Base-by-base conservation (phyloP, 2,329 filamentous ascomycete genomes). In the Cladobotryum mycophilum region DNA sequence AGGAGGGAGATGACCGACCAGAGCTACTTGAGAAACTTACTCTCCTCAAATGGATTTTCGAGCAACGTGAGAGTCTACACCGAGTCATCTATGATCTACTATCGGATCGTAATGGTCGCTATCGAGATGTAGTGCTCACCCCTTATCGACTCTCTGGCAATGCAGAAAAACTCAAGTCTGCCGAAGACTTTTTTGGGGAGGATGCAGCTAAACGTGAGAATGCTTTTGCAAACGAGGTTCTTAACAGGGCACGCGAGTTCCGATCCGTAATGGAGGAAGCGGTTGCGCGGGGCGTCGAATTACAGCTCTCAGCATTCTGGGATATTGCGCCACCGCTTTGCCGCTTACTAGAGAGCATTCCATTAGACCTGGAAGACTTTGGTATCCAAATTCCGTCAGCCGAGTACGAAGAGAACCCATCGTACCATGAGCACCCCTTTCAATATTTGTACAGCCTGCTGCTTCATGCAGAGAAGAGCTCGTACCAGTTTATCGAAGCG, bases 401-500 rank as follows among this genome's bases (percentile, higher is more conserved):
- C 15, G 93, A 99, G 67, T 86, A 85, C 57, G 82, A 85, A 3
- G 93, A 97, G 71, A 97, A 92, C 60, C 89, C 90, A 1, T 77
- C 78, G 15, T 97, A 96, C 65, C 78, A 80, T 56, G 73, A 81
- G 1, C 88, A 89, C 62, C 93, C 93, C 11, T 70, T 96, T 64
- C 89, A 96, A 68, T 97, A 99, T 65, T 78, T 99, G 0, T 93
- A 90, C 67, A 86, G 84, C 43, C 73, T 97, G 20, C 76, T 99
- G 8, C 80, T 85, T 5, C 92, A 97, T 61, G 86, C 90, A 0
- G 89, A 95, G 66, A 95, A 93, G 72, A 91, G 86, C 60, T 92
- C 89, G 8, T 95, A 96, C 63, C 93, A 97, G 67, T 97, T 96
- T 69, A 96, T 97, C 61, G 93, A 97, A 72, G 87, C 84, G 6